Evolutionary conservation across 192 early-diverging fungal species (phyloP).

Genomic region (Haplosporangium gracile): DNA sequence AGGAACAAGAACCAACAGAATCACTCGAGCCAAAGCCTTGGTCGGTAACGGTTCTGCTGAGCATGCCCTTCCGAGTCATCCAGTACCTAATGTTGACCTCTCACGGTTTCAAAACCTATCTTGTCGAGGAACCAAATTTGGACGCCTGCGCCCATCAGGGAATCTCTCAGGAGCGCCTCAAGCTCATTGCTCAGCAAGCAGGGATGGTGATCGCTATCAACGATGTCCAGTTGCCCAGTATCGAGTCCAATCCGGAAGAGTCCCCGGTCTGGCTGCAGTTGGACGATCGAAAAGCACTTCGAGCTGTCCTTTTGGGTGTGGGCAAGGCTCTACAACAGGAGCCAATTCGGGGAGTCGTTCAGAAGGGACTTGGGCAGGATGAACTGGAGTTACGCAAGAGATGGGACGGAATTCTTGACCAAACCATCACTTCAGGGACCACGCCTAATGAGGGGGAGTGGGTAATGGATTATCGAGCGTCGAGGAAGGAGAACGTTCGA

Average conservation of each 20-base stretch:
- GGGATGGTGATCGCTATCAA: conserved; percentile 18
- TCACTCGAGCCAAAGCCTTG: not conserved
- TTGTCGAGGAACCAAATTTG: conserved; percentile 16
- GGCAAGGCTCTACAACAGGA: conserved; percentile 13
- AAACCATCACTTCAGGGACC: not conserved
- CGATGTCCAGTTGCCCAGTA: not conserved
- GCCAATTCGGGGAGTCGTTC: not conserved
- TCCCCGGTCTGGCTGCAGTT: conserved; percentile 20
- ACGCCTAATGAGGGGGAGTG: not conserved
- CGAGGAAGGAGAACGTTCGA: not conserved
- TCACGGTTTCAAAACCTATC: conserved; percentile 27
- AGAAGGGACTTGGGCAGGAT: not conserved
- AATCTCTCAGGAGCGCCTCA: conserved; percentile 2
- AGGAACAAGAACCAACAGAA: not conserved
- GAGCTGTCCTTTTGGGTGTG: conserved; percentile 16
- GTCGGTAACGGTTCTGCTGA: conserved; percentile 15
- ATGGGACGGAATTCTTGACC: conserved; percentile 11
- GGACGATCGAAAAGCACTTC: conserved; percentile 10
- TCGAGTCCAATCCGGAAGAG: not conserved
- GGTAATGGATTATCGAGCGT: not conserved
- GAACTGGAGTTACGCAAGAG: not conserved
- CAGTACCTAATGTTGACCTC: conserved; percentile 25
- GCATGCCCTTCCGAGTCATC: conserved; percentile 14
- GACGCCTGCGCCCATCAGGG: conserved; percentile 1
- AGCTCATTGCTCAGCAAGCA: not conserved